A percentile compares a stretch with the other conserved stretches of the same genome.
Conservation (phyloP, 345 rosid species). For the Heritiera fomes region DNA sequence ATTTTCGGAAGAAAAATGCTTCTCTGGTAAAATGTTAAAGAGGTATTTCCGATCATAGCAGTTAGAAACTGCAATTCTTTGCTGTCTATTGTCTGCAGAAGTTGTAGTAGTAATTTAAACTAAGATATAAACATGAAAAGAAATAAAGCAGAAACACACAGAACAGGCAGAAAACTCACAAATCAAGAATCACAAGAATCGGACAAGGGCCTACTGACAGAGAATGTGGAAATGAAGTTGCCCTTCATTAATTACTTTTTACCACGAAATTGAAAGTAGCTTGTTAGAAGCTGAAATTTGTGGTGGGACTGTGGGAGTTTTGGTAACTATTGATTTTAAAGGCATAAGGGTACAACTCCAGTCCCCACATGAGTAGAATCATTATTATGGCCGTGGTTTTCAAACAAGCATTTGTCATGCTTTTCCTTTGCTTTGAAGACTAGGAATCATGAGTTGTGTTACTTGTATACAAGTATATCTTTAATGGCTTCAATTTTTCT, state of each 20-base stretch:
- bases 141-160: neutral
- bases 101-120: neutral
- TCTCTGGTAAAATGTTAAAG: neutral
- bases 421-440: neutral
- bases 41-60: neutral
- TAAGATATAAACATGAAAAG: no score
- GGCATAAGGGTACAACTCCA: no score
- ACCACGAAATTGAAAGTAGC: no score
- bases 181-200: neutral
- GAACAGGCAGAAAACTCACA: neutral
- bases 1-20: neutral
- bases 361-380: neutral
- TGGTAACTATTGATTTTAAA: neutral
- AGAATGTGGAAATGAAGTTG: neutral
- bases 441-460: no score
- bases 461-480: no score
- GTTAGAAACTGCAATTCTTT: neutral
- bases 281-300: no score
- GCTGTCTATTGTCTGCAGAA: neutral
- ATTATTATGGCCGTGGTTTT: neutral
- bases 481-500: no score
- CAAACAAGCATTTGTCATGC: neutral
- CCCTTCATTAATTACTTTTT: neutral
- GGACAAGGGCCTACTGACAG: neutral
- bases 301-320: no score